Evolutionary conservation across 2,329 filamentous ascomycete species (phyloP).

Genomic region (Phaeomoniella chlamydospora): DNA sequence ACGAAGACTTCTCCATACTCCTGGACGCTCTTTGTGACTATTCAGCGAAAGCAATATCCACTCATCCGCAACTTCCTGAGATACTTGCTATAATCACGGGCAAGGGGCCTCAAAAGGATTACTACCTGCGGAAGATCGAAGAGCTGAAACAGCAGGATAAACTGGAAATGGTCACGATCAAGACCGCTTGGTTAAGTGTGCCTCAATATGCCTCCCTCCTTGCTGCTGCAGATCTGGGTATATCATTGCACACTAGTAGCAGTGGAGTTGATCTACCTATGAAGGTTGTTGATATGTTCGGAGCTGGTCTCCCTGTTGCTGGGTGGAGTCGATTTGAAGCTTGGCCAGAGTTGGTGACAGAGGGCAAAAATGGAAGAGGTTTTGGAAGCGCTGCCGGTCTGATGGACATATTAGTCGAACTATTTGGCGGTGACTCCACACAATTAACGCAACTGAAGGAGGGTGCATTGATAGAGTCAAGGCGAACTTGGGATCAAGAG

Average conservation of each 20-base stretch:
- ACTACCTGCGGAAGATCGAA: conserved; percentile 54
- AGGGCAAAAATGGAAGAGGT: conserved; percentile 72
- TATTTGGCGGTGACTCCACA: conserved; percentile 42
- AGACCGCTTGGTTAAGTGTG: conserved; percentile 73
- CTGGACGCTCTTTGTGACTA: conserved; percentile 71
- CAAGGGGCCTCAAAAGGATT: conserved; percentile 70
- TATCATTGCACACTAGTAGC: conserved; percentile 84
- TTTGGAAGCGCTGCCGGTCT: conserved; percentile 62
- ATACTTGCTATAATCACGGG: conserved; percentile 89
- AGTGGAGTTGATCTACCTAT: conserved; percentile 94
- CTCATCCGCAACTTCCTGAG: conserved; percentile 37
- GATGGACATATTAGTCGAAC: conserved; percentile 42
- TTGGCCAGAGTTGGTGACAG: conserved; percentile 78
- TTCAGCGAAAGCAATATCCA: conserved; percentile 36
- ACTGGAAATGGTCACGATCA: conserved; percentile 56
- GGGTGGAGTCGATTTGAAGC: conserved; percentile 79
- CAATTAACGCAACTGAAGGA: conserved; percentile 47
- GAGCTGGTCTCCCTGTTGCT: conserved; percentile 76
- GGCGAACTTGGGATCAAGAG: conserved; percentile 75
- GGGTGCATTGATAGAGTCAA: conserved; percentile 62
- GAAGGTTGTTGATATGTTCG: conserved; percentile 99
- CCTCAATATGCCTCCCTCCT: conserved; percentile 75
- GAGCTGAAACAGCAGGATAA: conserved; percentile 45
- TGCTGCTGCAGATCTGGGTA: conserved; percentile 72
- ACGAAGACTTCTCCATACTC: conserved; percentile 85